phyloP scores from a whole-genome alignment of 495 filamentous ascomycete species.

The Aspergillus kassunensis region DNA sequence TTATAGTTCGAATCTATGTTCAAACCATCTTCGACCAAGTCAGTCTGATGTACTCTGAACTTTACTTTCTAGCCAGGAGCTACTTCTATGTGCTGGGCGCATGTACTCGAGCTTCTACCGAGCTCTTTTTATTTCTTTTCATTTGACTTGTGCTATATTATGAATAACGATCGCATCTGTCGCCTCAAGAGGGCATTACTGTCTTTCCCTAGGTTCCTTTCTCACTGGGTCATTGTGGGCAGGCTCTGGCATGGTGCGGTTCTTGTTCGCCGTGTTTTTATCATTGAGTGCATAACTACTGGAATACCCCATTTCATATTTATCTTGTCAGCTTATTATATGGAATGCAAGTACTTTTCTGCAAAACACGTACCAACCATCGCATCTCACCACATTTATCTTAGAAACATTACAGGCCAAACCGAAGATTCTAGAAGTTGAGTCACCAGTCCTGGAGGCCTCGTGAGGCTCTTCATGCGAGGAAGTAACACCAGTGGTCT shows the following conservation, averaged over 20 bases:
- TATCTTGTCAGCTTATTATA: background rate
- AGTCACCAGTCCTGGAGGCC: too few species aligned
- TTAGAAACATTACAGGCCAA: too few species aligned
- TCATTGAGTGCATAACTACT: background rate
- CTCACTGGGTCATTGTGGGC: conserved; percentile 1
- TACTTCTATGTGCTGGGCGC: conserved; percentile 27
- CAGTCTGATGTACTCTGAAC: background rate
- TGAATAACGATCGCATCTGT: background rate
- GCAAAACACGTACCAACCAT: too few species aligned
- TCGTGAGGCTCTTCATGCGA: too few species aligned
- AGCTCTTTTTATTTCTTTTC: background rate
- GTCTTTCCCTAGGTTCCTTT: background rate
- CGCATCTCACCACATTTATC: too few species aligned
- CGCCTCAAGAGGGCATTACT: background rate
- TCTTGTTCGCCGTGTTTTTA: background rate
- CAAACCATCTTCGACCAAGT: background rate
- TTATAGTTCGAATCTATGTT: background rate
- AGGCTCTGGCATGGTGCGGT: background rate
- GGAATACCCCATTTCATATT: background rate
- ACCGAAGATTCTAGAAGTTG: too few species aligned
- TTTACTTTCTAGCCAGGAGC: conserved; percentile 15
- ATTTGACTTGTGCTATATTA: conserved; percentile 3
- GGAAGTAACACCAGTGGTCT: background rate
- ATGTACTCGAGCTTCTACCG: conserved; percentile 4
- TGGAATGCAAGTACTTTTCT: too few species aligned